phyloP scores from a whole-genome alignment of 1,284 basidiomycete genomes.

The Violaceomyces palustris region DNA sequence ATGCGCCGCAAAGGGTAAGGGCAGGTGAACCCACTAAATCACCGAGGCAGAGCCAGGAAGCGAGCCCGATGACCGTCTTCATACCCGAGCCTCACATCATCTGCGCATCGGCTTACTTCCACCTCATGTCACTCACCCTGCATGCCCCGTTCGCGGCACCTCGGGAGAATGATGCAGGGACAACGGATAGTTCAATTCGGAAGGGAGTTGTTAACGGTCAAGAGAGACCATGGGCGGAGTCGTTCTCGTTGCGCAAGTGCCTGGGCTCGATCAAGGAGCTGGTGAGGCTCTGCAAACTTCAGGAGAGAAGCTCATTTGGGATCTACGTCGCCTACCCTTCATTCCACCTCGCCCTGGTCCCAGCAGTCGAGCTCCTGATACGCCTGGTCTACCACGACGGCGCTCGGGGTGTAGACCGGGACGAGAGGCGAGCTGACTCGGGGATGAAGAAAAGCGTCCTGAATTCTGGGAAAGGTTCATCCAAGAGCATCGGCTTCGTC shows the following conservation, averaged over 20 bases:
- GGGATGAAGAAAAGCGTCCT: too few relatives aligned
- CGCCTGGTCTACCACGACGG: too few relatives aligned
- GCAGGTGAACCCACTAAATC: too few relatives aligned
- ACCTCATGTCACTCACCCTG: neutral
- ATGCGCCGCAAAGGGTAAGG: too few relatives aligned
- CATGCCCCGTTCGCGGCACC: neutral
- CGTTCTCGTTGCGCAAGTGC: neutral
- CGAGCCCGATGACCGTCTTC: too few relatives aligned
- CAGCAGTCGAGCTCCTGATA: too few relatives aligned
- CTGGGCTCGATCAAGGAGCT: slow-evolving; percentile 3
- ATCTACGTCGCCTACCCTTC: neutral
- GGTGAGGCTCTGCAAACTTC: neutral
- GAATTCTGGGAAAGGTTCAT: too few relatives aligned
- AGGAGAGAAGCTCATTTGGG: neutral
- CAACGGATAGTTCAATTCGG: neutral
- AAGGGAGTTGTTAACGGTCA: neutral
- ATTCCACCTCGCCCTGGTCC: neutral
- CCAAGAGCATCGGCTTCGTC: too few relatives aligned
- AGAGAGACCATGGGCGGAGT: neutral
- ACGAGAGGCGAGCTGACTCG: too few relatives aligned
- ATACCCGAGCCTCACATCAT: neutral
- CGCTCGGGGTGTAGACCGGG: too few relatives aligned
- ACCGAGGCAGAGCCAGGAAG: too few relatives aligned
- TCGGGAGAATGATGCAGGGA: too few relatives aligned
- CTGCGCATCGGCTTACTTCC: neutral